Base-by-base conservation (phyloP, 352 stramenopile species). In the Phytophthora capsici region DNA sequence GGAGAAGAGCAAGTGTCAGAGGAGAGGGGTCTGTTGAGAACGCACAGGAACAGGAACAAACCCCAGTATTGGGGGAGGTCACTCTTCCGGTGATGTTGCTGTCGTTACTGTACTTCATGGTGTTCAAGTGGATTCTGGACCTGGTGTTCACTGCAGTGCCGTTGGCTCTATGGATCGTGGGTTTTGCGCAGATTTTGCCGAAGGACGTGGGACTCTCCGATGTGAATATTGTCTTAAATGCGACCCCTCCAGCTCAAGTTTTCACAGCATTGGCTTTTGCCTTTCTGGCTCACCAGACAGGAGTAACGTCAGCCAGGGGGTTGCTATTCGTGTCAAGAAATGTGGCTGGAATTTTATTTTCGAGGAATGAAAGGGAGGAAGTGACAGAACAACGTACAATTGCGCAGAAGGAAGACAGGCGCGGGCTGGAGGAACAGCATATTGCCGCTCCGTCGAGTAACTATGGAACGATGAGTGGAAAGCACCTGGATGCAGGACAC, bases 81-180 rank as follows among this genome's bases (percentile, higher is more conserved):
- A 91, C 83, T 23, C 14, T 68, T 17, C 69, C 77, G 0, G 83
- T 88, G 34, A 90, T 91, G 83, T 25, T 84, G 49, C 64, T 85
- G 52, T 91, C 83, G 38, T 41, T 88, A 22, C 41, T 90, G 14
- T 91, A 91, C 58, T 91, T 91, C 23, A 32, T 91, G 54, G 57
- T 89, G 43, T 89, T 91, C 71, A 86, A 87, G 50, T 81, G 75
- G 61, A 30, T 88, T 13, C 69, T 91, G 46, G 78, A 88, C 61
- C 7, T 90, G 46, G 55, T 88, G 20, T 88, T 90, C 46, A 78
- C 77, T 30, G 28, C 36, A 8, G 52, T 90, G 1, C 83, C 83
- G 36, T 50, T 91, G 12, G 1, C 56, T 36, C 49, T 90, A 19
- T 91, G 81, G 80, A 14, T 62, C 8, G 38, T 89, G 30, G 71